Conservation (phyloP, 108 stramenopile species). For the Bacterosira constricta region DNA sequence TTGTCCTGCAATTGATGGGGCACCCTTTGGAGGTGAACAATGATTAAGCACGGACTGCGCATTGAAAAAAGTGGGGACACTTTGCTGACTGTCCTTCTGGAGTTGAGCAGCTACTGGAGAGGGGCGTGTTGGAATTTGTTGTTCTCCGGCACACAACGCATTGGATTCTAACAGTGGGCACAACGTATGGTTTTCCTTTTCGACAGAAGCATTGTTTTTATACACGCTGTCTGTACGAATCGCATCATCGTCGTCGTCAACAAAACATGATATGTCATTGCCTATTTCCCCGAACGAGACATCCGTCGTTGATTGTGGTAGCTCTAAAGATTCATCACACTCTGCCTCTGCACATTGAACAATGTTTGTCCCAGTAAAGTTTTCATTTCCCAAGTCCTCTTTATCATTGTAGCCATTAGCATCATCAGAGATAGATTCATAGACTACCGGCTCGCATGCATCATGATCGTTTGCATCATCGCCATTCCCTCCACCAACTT, state of each 20-base stretch:
- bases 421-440: no score
- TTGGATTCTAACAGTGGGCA: background rate
- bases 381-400: background rate
- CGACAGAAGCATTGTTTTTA: slow-evolving; percentile 1
- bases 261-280: background rate
- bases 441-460: background rate
- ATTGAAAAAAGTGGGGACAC: background rate
- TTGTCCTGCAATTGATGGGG: background rate
- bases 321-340: background rate
- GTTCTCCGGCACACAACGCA: background rate
- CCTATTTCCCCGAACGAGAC: background rate
- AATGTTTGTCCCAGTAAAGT: background rate
- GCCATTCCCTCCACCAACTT: background rate
- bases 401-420: background rate
- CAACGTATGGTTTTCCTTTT: background rate
- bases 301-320: background rate
- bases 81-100: background rate
- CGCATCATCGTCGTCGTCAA: slow-evolving; percentile 3
- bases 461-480: background rate
- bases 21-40: background rate
- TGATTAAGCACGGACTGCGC: background rate
- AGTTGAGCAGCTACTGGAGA: background rate
- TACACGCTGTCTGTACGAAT: background rate
- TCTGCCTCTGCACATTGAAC: background rate
- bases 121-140: background rate